Evolutionary conservation across 805 yeast genomes (phyloP).

Genomic region (Maudiozyma serrabonitensis): DNA sequence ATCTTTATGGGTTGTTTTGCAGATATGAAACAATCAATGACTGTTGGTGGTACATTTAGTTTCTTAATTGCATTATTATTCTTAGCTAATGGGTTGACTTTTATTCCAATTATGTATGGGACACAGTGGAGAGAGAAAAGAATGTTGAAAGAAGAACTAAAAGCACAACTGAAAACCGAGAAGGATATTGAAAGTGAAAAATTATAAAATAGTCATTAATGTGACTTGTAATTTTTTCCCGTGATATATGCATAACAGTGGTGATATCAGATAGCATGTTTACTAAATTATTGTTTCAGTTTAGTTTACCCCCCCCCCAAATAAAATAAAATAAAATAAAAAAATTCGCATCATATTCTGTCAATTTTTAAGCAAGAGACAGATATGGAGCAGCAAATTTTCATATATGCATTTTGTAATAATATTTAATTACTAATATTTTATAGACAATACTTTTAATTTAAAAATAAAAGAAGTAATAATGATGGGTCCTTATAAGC

Average conservation of each 20-base stretch:
- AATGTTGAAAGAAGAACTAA: slow-evolving; percentile 13
- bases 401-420: not conserved
- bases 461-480: too few species aligned
- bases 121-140: slow-evolving; percentile 28
- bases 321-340: too few species aligned
- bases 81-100: slow-evolving; percentile 19
- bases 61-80: slow-evolving; percentile 47
- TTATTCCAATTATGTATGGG: slow-evolving; percentile 31
- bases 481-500: too few species aligned
- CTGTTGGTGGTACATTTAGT: slow-evolving; percentile 68
- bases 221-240: not conserved
- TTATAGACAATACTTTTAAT: not conserved
- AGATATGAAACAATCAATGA: slow-evolving; percentile 46
- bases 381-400: not conserved
- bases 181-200: not conserved
- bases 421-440: not conserved
- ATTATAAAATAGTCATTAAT: not conserved
- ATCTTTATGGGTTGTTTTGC: slow-evolving; percentile 58
- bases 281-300: too few species aligned
- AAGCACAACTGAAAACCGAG: slow-evolving; percentile 1
- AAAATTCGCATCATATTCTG: too few species aligned
- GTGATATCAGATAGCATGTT: too few species aligned
- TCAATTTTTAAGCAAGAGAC: too few species aligned
- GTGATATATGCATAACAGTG: too few species aligned
- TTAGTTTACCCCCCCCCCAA: not conserved